Conservation (phyloP, 2,329 filamentous ascomycete genomes). For the Phyllosticta paracitricarpa region DNA sequence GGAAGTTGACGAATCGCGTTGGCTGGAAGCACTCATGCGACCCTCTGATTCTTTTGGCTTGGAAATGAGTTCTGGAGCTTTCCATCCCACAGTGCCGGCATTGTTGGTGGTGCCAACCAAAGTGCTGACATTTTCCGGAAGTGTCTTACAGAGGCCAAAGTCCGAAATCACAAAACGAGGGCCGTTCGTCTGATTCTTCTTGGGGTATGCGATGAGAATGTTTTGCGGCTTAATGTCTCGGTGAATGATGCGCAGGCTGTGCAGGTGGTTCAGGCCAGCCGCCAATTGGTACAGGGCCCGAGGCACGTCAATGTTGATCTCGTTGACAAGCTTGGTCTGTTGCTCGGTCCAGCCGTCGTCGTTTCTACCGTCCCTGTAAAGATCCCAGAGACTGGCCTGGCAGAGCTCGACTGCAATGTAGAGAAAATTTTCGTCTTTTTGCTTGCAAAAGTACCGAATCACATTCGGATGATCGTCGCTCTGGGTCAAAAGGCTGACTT, state of each 20-base stretch:
- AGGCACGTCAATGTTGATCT: slow-evolving; percentile 66
- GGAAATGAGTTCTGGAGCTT: slow-evolving; percentile 83
- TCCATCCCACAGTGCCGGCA: slow-evolving; percentile 92
- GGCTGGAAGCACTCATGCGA: slow-evolving; percentile 33
- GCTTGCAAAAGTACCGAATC: slow-evolving; percentile 90
- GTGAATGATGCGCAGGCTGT: slow-evolving; percentile 88
- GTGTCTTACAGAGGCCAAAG: slow-evolving; percentile 94
- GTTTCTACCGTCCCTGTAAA: slow-evolving; percentile 57
- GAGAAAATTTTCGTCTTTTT: slow-evolving; percentile 78
- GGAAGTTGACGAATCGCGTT: slow-evolving; percentile 30
- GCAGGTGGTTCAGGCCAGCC: slow-evolving; percentile 77
- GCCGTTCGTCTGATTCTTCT: slow-evolving; percentile 56
- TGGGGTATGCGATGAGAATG: slow-evolving; percentile 68
- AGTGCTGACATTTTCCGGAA: slow-evolving; percentile 88
- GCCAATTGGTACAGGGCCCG: slow-evolving; percentile 81
- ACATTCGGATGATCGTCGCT: slow-evolving; percentile 96
- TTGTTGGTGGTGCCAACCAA: slow-evolving; percentile 91
- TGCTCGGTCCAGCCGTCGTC: slow-evolving; percentile 43
- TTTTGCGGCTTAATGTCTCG: slow-evolving; percentile 97
- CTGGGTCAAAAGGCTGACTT: slow-evolving; percentile 80
- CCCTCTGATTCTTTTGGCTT: slow-evolving; percentile 34
- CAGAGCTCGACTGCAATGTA: slow-evolving; percentile 96
- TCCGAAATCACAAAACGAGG: slow-evolving; percentile 92
- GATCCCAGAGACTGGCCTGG: slow-evolving; percentile 83
- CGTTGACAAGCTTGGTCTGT: slow-evolving; percentile 59